phyloP scores from a whole-genome alignment of 495 filamentous ascomycete genomes.

The Cladorrhinum samala region DNA sequence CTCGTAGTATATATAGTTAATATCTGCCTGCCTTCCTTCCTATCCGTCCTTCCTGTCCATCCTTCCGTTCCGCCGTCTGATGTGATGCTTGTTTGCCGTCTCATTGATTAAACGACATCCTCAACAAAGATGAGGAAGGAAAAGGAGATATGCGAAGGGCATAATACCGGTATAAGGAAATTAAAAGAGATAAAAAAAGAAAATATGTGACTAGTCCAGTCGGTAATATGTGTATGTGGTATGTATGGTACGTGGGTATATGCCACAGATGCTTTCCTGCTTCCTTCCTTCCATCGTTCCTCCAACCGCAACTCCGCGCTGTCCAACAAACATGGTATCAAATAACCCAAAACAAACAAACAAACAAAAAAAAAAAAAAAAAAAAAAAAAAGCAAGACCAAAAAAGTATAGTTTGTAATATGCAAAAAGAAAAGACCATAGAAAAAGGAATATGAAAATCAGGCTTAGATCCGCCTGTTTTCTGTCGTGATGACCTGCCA shows the following conservation, averaged over 20 bases:
- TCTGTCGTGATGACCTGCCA: conserved; percentile 32
- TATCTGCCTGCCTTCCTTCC: background rate
- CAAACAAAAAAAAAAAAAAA: conserved; percentile 4
- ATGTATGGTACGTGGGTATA: background rate
- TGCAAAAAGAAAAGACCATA: conserved; percentile 2
- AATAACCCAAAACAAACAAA: too few relatives aligned
- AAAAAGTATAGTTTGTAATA: conserved; percentile 1
- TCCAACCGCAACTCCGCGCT: background rate
- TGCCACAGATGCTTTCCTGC: background rate
- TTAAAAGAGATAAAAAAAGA: conserved; percentile 9
- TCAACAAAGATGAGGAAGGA: conserved; percentile 4
- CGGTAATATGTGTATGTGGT: background rate
- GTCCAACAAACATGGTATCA: background rate
- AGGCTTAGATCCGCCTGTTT: conserved; percentile 25
- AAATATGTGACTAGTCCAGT: background rate
- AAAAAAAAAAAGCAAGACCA: conserved; percentile 4
- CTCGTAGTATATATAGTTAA: conserved; percentile 12
- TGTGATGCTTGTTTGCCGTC: too few relatives aligned
- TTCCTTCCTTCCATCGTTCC: background rate
- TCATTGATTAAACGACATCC: background rate
- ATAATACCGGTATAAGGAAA: conserved; percentile 7
- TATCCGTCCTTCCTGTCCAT: background rate
- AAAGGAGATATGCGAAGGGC: conserved; percentile 4
- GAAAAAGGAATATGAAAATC: background rate
- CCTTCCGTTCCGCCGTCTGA: too few relatives aligned